Percentiles rank a stretch among this genome's conserved stretches.
phyloP scores from a whole-genome alignment of 2,329 filamentous ascomycete genomes.

The Diplodia corticola region DNA sequence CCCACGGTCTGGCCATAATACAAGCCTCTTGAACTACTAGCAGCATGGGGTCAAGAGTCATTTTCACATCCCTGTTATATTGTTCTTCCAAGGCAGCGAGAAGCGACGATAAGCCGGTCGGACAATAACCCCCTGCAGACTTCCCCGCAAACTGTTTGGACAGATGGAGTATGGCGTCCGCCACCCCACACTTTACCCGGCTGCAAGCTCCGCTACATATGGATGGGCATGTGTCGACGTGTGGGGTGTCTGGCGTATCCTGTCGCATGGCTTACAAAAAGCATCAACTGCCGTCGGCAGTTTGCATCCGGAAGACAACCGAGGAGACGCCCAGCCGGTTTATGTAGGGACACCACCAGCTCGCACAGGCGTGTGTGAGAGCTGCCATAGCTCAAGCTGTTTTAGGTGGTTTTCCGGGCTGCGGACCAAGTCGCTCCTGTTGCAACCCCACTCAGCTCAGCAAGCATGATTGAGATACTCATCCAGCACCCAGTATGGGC shows the following conservation, averaged over 20 bases:
- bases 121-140: neutral
- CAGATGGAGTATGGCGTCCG: neutral
- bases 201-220: constrained; percentile 7
- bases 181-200: constrained; percentile 13
- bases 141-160: constrained; percentile 8
- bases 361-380: neutral
- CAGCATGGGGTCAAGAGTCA: neutral
- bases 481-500: constrained; percentile 12
- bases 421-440: neutral
- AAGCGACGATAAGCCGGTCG: neutral
- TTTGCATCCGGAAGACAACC: constrained; percentile 9
- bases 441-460: neutral
- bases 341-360: constrained; percentile 1
- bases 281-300: constrained; percentile 12
- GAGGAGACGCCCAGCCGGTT: neutral
- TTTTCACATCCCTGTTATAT: neutral
- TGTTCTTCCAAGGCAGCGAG: neutral
- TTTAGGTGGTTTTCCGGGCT: neutral
- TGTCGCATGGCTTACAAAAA: neutral
- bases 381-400: constrained; percentile 2
- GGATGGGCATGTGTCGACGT: neutral
- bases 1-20: neutral
- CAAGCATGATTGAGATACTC: constrained; percentile 2
- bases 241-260: neutral
- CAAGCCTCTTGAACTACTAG: neutral